Percentiles rank a stretch among this genome's conserved stretches.
Evolutionary conservation across 257 asterid species (phyloP).

Genomic region (Salvia hispanica): DNA sequence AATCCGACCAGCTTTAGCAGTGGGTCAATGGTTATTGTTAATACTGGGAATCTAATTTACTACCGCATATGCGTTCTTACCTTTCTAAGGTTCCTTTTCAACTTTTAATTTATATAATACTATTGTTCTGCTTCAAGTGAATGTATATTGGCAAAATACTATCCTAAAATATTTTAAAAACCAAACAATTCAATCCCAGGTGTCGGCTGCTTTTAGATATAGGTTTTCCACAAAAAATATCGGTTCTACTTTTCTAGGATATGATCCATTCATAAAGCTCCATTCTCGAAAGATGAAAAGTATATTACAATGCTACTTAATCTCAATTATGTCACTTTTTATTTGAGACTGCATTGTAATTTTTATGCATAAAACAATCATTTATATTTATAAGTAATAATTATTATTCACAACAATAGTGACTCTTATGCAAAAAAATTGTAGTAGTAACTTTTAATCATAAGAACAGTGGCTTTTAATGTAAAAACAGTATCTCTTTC

Average conservation of each 20-base stretch:
- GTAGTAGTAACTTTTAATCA: no score
- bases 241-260: background rate
- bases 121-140: background rate
- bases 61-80: constrained; percentile 7
- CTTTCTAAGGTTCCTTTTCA: background rate
- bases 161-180: background rate
- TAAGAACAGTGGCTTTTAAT: no score
- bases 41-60: background rate
- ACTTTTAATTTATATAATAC: background rate
- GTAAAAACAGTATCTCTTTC: no score
- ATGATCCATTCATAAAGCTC: no score
- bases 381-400: no score
- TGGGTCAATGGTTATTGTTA: constrained; percentile 8
- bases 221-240: background rate
- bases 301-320: no score
- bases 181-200: background rate
- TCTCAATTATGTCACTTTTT: no score
- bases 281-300: no score
- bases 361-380: no score
- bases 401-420: no score
- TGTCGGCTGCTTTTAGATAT: background rate
- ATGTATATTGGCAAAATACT: background rate
- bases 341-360: no score
- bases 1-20: constrained; percentile 1
- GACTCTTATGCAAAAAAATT: no score